phyloP scores from a whole-genome alignment of 1,284 basidiomycete genomes.

The Leccinum fallax region DNA sequence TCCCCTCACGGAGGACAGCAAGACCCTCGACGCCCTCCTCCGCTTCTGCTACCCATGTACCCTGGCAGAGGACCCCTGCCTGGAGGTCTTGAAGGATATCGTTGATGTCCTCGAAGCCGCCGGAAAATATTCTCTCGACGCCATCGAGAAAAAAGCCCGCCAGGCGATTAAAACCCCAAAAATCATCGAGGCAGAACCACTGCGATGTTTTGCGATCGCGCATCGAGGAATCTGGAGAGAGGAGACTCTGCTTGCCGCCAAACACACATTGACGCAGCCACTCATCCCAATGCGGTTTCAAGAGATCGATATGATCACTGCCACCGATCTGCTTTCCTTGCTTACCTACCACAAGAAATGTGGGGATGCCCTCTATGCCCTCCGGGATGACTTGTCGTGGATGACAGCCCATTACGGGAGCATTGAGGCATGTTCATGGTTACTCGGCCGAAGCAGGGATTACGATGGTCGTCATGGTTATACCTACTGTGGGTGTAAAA shows the following conservation, averaged over 20 bases:
- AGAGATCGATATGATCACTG: constrained; percentile 20
- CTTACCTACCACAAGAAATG: constrained; percentile 24
- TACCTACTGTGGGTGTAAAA: constrained; percentile 8
- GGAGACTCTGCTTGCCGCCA: constrained; percentile 20
- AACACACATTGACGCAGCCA: constrained; percentile 15
- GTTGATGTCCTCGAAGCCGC: constrained; percentile 23
- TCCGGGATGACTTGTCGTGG: constrained; percentile 17
- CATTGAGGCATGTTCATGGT: constrained; percentile 5
- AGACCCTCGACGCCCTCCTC: constrained; percentile 29
- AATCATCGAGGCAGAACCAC: constrained; percentile 14
- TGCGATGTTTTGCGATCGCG: constrained; percentile 20
- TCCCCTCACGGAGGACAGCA: constrained; percentile 27
- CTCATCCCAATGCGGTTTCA: constrained; percentile 20
- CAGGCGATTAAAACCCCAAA: constrained; percentile 18
- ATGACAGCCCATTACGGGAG: constrained; percentile 14
- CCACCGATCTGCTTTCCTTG: constrained; percentile 21
- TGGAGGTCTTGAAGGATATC: constrained; percentile 16
- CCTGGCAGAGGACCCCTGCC: constrained; percentile 19
- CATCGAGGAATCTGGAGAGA: constrained; percentile 10
- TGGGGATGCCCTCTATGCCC: constrained; percentile 5
- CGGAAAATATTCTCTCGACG: constrained; percentile 20
- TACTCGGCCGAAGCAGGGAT: background rate
- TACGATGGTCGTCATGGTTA: too few relatives aligned
- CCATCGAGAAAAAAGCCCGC: constrained; percentile 19
- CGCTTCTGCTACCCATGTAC: constrained; percentile 34